These are phyloP conservation scores for Basidiobolus meristosporus DNA, from an alignment of 371 early-diverging fungal species.

Conservation along the genomic window DNA sequence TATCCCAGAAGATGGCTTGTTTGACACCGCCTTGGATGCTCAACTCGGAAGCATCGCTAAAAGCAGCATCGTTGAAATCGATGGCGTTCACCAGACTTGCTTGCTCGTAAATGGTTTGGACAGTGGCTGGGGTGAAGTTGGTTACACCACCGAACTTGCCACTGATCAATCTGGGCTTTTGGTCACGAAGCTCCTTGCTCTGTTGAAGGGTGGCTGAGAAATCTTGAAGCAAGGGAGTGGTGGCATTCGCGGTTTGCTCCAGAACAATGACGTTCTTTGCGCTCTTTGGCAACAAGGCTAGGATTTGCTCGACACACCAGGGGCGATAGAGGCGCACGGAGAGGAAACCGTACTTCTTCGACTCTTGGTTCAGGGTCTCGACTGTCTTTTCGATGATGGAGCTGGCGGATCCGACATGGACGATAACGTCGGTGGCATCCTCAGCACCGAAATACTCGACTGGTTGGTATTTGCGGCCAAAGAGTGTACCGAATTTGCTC, in stretches of 20 bases:
- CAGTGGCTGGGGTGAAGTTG: conserved; percentile 7
- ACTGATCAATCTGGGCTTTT: conserved; percentile 7
- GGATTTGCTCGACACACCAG: conserved; percentile 53
- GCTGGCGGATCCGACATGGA: conserved; percentile 36
- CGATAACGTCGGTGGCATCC: conserved; percentile 53
- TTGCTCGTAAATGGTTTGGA: conserved; percentile 9
- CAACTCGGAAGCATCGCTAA: conserved; percentile 3
- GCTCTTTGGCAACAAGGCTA: conserved; percentile 35
- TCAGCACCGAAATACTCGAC: conserved; percentile 62
- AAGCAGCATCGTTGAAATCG: conserved; percentile 4
- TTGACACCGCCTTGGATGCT: conserved; percentile 7
- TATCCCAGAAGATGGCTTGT: conserved; percentile 50
- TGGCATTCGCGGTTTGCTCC: conserved; percentile 20
- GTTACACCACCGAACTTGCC: conserved; percentile 10
- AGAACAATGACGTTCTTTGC: conserved; percentile 28
- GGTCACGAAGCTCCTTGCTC: conserved; percentile 11
- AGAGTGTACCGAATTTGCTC: conserved; percentile 15
- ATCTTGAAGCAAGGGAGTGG: conserved; percentile 17
- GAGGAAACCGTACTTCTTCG: conserved; percentile 33
- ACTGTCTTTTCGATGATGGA: conserved; percentile 1
- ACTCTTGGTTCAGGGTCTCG: conserved; percentile 11
- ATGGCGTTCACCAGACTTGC: conserved; percentile 3
- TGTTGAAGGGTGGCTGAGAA: conserved; percentile 49
- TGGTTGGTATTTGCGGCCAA: conserved; percentile 34
- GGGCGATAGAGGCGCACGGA: conserved; percentile 60